Evolutionary conservation across 2,329 filamentous ascomycete species (phyloP).

Genomic region (Aureobasidium sp.): DNA sequence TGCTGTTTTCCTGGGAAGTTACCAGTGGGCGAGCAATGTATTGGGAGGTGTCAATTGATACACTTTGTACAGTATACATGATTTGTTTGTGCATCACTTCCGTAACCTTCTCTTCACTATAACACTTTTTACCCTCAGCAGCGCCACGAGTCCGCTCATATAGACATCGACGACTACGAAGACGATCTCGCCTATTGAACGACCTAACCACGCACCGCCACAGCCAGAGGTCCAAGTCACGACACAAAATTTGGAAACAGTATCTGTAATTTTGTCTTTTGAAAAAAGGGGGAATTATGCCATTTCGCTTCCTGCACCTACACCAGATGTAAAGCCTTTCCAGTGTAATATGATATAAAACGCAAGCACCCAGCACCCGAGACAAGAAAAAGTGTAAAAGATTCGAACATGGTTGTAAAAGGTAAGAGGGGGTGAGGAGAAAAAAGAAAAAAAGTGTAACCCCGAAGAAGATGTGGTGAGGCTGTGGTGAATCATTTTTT

Average conservation of each 20-base stretch:
- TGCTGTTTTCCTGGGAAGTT: conserved; percentile 87
- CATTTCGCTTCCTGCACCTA: conserved; percentile 12
- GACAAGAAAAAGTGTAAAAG: neutral
- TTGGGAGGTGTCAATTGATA: conserved; percentile 39
- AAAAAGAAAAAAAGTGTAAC: neutral
- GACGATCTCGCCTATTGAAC: too few relatives aligned
- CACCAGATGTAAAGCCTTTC: conserved; percentile 11
- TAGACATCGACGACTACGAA: too few relatives aligned
- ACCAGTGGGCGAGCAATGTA: conserved; percentile 78
- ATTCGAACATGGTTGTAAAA: neutral
- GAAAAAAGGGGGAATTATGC: conserved; percentile 8
- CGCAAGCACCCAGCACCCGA: conserved; percentile 8
- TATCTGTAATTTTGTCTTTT: conserved; percentile 1
- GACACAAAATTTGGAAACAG: neutral
- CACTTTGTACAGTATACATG: neutral
- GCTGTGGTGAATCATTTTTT: conserved; percentile 11
- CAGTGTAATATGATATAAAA: conserved; percentile 11
- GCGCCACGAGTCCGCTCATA: too few relatives aligned
- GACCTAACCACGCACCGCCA: too few relatives aligned
- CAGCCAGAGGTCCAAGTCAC: too few relatives aligned
- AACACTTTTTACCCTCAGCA: too few relatives aligned
- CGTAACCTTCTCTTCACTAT: too few relatives aligned
- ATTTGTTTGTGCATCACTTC: too few relatives aligned
- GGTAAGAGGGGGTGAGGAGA: neutral
- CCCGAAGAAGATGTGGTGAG: conserved; percentile 3